Conservation (phyloP, 306 rosid species). For the Comarum palustre region DNA sequence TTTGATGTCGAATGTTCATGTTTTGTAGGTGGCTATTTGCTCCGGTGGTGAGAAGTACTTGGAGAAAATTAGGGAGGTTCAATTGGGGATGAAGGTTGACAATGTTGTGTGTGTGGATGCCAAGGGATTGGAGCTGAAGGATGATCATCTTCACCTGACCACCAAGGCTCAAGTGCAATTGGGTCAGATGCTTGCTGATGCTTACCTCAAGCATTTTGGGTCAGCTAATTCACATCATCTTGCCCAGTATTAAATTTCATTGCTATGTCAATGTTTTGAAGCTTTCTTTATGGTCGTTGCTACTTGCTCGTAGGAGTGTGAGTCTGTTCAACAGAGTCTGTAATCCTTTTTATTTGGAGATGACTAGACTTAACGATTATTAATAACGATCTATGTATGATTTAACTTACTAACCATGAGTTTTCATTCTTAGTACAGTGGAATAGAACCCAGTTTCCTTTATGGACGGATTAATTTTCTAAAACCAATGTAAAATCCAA, state of each 20-base stretch:
- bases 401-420: background rate
- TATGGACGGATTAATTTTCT: background rate
- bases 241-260: background rate
- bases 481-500: too few relatives aligned
- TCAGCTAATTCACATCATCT: background rate
- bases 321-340: too few relatives aligned
- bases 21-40: conserved; percentile 53
- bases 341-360: background rate
- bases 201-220: conserved; percentile 53
- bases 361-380: background rate
- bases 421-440: background rate
- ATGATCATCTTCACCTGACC: conserved; percentile 70
- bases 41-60: conserved; percentile 42
- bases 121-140: conserved; percentile 55
- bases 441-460: background rate
- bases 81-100: conserved; percentile 42
- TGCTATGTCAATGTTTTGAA: background rate
- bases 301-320: too few relatives aligned
- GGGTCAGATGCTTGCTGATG: conserved; percentile 66
- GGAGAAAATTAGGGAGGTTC: conserved; percentile 73
- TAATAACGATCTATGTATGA: too few relatives aligned
- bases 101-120: conserved; percentile 72
- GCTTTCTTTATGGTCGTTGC: background rate
- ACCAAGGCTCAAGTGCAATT: conserved; percentile 54
- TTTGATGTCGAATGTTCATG: background rate